These are phyloP conservation scores for Leccinum pachyderme DNA, from an alignment of 1,284 basidiomycete species.

Conservation along the genomic window DNA sequence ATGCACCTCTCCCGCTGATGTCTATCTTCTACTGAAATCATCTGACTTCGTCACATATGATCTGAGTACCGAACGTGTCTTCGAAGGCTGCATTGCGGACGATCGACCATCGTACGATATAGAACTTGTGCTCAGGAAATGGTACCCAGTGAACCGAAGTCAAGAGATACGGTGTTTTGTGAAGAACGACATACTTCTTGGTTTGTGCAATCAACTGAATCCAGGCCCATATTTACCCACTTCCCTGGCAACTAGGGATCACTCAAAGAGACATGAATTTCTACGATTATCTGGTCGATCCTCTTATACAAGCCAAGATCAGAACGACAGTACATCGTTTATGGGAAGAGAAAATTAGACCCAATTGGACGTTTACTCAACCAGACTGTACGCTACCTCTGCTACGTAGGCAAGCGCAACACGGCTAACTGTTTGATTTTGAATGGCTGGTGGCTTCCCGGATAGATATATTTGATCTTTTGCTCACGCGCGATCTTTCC, in stretches of 20 bases:
- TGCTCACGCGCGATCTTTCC: constrained; percentile 77
- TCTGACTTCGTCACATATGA: constrained; percentile 90
- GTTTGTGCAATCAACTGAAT: constrained; percentile 41
- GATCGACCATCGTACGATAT: constrained; percentile 51
- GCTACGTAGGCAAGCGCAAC: neutral
- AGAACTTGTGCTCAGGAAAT: constrained; percentile 91
- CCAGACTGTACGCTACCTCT: constrained; percentile 61
- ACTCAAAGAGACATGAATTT: constrained; percentile 90
- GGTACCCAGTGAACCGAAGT: constrained; percentile 82
- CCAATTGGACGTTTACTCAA: constrained; percentile 52
- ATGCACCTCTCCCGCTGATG: constrained; percentile 85
- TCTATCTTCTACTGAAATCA: constrained; percentile 91
- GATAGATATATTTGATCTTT: constrained; percentile 84
- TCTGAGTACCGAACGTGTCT: constrained; percentile 58
- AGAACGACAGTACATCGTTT: constrained; percentile 53
- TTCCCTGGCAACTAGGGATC: constrained; percentile 52
- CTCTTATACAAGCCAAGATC: constrained; percentile 54
- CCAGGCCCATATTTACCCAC: neutral
- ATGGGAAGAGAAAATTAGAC: constrained; percentile 66
- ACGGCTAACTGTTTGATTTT: neutral
- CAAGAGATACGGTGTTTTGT: constrained; percentile 90
- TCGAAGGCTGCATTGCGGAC: constrained; percentile 51
- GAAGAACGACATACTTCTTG: constrained; percentile 63
- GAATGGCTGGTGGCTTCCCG: neutral
- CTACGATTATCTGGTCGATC: constrained; percentile 84